Conservation (phyloP, 2,329 filamentous ascomycete species). For the Pseudopithomyces maydicus region DNA sequence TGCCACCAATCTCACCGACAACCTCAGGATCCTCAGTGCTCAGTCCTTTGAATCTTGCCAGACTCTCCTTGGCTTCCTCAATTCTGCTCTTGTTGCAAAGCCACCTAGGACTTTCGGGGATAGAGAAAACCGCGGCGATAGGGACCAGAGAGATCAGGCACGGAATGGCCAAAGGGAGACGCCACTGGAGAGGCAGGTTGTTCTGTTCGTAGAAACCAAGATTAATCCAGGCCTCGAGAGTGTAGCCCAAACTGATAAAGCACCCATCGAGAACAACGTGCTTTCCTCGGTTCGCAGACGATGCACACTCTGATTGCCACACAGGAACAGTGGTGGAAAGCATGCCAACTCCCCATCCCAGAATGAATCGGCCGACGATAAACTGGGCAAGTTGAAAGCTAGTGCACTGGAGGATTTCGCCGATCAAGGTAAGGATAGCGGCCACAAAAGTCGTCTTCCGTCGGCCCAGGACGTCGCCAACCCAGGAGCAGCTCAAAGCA, state of each 20-base stretch:
- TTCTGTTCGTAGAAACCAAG: conserved; percentile 63
- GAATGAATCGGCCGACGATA: conserved; percentile 51
- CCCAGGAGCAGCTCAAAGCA: conserved; percentile 51
- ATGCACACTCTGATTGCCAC: conserved; percentile 52
- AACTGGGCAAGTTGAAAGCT: conserved; percentile 55
- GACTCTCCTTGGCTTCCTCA: conserved; percentile 63
- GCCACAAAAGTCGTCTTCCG: conserved; percentile 52
- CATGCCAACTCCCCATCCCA: conserved; percentile 51
- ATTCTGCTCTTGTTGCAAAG: conserved; percentile 69
- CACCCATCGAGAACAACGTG: conserved; percentile 52
- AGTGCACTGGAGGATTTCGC: conserved; percentile 51
- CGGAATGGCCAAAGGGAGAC: conserved; percentile 71
- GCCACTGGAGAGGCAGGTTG: conserved; percentile 64
- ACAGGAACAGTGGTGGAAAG: conserved; percentile 53
- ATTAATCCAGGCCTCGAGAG: conserved; percentile 55
- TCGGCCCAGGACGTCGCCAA: conserved; percentile 54
- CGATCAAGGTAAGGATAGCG: conserved; percentile 49
- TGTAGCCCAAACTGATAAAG: conserved; percentile 53
- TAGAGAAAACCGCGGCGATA: conserved; percentile 64
- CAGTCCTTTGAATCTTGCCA: conserved; percentile 49
- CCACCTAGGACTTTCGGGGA: conserved; percentile 73
- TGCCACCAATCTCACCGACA: conserved; percentile 66
- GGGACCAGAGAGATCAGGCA: conserved; percentile 61
- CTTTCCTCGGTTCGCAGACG: conserved; percentile 46
- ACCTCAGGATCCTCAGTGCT: conserved; percentile 57